A percentile compares a stretch with the other conserved stretches of the same genome.
phyloP scores from a whole-genome alignment of 108 stramenopile genomes.

The Schizochytrium sp. region DNA sequence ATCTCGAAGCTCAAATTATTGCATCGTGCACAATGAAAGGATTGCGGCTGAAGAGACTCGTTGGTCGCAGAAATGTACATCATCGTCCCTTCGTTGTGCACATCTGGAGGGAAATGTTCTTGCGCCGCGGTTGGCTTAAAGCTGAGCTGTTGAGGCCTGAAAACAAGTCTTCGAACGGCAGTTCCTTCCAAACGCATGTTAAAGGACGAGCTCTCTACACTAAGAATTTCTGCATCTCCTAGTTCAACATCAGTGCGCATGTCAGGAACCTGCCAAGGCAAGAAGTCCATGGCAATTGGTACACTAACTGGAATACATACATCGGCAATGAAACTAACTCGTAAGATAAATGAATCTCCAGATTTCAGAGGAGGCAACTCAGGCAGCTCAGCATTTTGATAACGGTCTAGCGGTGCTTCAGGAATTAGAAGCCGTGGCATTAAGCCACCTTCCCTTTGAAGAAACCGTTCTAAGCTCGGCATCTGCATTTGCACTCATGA shows the following conservation, averaged over 20 bases:
- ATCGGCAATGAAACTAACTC: background rate
- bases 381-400: background rate
- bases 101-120: background rate
- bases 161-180: background rate
- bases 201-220: background rate
- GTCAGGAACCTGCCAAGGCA: background rate
- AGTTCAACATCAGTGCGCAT: background rate
- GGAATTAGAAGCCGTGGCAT: too few relatives aligned
- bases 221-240: background rate
- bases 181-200: background rate
- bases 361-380: background rate
- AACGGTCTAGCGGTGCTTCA: background rate
- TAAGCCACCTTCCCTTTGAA: background rate
- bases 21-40: background rate
- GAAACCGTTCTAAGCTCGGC: slow-evolving; percentile 8
- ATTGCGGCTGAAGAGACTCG: background rate
- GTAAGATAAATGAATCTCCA: background rate
- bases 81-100: background rate
- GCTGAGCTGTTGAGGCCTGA: background rate
- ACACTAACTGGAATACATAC: background rate
- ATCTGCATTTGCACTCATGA: slow-evolving; percentile 11
- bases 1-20: slow-evolving; percentile 26
- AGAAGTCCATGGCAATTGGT: background rate
- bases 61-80: background rate
- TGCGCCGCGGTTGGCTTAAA: background rate